A percentile compares a stretch with the other conserved stretches of the same genome.
These are phyloP conservation scores for Otatea glauca DNA, from an alignment of 176 grass and related monocot genomes.

Conservation along the genomic window DNA sequence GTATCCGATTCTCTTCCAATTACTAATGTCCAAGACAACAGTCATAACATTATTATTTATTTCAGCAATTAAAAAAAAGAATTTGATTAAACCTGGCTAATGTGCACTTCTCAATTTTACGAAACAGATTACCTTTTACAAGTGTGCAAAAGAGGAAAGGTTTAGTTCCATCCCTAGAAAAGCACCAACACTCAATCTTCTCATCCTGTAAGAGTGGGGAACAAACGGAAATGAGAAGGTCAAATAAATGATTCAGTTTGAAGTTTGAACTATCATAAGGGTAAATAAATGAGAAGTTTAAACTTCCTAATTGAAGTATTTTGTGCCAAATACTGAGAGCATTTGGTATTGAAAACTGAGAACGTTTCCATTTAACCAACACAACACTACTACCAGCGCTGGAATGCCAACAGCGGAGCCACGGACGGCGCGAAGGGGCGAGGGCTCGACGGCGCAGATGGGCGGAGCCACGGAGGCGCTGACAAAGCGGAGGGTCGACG, in stretches of 20 bases:
- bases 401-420: too few relatives aligned
- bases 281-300: too few relatives aligned
- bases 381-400: too few relatives aligned
- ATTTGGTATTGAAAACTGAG: too few relatives aligned
- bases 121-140: constrained; percentile 68
- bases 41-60: constrained; percentile 55
- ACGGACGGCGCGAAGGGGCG: too few relatives aligned
- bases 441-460: too few relatives aligned
- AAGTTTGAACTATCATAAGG: background rate
- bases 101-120: constrained; percentile 29
- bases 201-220: constrained; percentile 64
- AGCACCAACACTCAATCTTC: constrained; percentile 86
- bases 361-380: too few relatives aligned
- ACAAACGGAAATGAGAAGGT: constrained; percentile 15
- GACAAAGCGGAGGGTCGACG: too few relatives aligned
- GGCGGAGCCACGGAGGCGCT: too few relatives aligned
- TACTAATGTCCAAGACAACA: constrained; percentile 77
- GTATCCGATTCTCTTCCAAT: constrained; percentile 88
- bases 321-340: too few relatives aligned
- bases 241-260: constrained; percentile 6
- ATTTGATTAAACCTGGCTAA: constrained; percentile 11
- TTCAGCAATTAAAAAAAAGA: constrained; percentile 42
- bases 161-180: constrained; percentile 92
- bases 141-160: constrained; percentile 94
- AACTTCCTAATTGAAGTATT: too few relatives aligned